Conservation (phyloP, 352 stramenopile genomes). For the Achlya hypogyna region DNA sequence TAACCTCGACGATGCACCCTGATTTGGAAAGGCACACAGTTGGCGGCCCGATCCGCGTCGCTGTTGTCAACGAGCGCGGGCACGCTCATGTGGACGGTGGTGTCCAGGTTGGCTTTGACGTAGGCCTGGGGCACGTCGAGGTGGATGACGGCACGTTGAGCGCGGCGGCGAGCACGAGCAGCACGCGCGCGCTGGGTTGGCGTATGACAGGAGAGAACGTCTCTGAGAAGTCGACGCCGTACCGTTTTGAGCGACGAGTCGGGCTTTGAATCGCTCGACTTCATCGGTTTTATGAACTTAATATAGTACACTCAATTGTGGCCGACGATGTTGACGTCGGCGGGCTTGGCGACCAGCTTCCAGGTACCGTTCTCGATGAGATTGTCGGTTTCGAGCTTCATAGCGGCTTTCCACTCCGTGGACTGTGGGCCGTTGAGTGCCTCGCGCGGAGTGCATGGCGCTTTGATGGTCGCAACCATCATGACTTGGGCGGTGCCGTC, state of each 20-base stretch:
- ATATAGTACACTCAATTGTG: slow-evolving; percentile 33
- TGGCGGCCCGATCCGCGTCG: slow-evolving; percentile 16
- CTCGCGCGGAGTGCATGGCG: not conserved
- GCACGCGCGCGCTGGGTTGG: slow-evolving; percentile 10
- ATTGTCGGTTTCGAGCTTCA: slow-evolving; percentile 14
- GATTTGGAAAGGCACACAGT: slow-evolving; percentile 13
- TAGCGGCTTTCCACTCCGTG: slow-evolving; percentile 9
- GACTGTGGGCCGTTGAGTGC: not conserved
- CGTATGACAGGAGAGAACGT: slow-evolving; percentile 27
- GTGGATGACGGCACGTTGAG: slow-evolving; percentile 8
- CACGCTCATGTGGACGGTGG: slow-evolving; percentile 23
- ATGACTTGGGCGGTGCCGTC: not conserved
- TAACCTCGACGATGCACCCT: slow-evolving; percentile 11
- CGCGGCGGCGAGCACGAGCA: slow-evolving; percentile 10
- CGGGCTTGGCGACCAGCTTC: not conserved
- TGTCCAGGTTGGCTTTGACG: slow-evolving; percentile 24
- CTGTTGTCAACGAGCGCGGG: not conserved
- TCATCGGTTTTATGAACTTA: slow-evolving; percentile 24
- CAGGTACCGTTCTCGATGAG: not conserved
- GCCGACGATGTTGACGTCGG: not conserved
- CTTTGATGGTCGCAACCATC: not conserved
- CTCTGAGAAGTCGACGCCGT: slow-evolving; percentile 28
- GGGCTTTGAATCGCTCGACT: slow-evolving; percentile 30
- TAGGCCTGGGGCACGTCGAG: slow-evolving; percentile 33
- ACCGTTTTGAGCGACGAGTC: slow-evolving; percentile 27